Base-by-base conservation (phyloP, 1,139 yeast genomes). In the Geotrichum reessii region DNA sequence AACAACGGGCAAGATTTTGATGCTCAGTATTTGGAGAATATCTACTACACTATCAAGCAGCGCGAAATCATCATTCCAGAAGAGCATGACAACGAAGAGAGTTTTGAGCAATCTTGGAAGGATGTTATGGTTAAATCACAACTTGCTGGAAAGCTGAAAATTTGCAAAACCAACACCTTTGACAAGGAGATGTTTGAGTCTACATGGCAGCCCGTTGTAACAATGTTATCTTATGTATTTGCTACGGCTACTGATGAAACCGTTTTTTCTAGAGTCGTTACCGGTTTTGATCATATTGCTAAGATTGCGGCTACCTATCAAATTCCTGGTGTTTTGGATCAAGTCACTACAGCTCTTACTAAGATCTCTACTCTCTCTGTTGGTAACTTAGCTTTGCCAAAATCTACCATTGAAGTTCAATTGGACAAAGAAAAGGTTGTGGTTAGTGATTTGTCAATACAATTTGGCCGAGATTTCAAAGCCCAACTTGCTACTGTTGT, bases 41-140 rank as follows among this genome's bases (percentile, higher is more conserved):
- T 93, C 47, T 95, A 87, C 71, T 76, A 80, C 47, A 87, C 96
- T 0, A 92, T 95, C 60, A 81, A 83, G 63, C 90, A 86, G 58
- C 82, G 88, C 56, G 99, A 95, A 72, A 93, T 93, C 63, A 90
- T 95, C 58, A 89, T 95, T 92, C 98, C 99, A 0, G 99, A 93
- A 67, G 99, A 95, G 69, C 98, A 92, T 67, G 91, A 90, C 47
- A 78, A 78, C 19, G 86, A 84, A 37, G 91, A 87, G 68, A 87
- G 96, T 84, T 93, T 92, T 73, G 98, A 92, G 69, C 93, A 88
- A 68, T 84, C 87, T 19, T 95, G 99, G 99, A 87, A 87, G 66
- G 87, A 88, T 63, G 74, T 90, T 64, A 82, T 92, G 57, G 81
- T 90, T 1, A 69, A 65, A 62, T 68, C 66, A 9, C 66, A 65